Conservation (phyloP, 257 asterid species). For the Solanum lignicaule region DNA sequence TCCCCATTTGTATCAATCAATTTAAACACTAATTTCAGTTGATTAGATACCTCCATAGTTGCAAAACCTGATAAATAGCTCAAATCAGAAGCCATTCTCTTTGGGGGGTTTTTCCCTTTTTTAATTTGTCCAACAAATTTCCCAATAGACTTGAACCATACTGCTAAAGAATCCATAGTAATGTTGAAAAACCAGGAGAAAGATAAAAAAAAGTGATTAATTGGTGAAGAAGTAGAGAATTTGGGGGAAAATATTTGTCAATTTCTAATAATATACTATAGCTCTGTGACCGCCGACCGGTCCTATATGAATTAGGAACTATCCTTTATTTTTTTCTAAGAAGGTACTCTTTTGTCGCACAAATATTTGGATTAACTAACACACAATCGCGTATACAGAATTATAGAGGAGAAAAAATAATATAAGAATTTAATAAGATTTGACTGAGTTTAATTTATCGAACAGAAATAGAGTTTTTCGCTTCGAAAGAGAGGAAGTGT, state of each 20-base stretch:
- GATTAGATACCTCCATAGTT: constrained; percentile 33
- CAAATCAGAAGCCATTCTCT: constrained; percentile 10
- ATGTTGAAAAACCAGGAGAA: not conserved
- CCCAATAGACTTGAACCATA: constrained; percentile 18
- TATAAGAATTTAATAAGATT: no score
- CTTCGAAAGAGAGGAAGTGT: not conserved
- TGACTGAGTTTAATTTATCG: not conserved
- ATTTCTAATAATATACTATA: not conserved
- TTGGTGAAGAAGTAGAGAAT: not conserved
- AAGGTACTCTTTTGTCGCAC: not conserved
- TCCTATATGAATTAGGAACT: not conserved
- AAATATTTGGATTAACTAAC: no score
- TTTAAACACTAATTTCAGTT: constrained; percentile 45
- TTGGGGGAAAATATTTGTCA: not conserved
- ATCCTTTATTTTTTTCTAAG: not conserved
- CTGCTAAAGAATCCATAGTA: constrained; percentile 11
- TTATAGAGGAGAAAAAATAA: no score
- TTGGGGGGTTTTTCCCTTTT: not conserved
- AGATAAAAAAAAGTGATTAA: not conserved
- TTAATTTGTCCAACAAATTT: constrained; percentile 9
- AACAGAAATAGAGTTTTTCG: not conserved
- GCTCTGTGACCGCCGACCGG: not conserved
- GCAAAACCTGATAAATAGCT: constrained; percentile 28
- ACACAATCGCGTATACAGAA: no score
- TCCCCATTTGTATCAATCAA: constrained; percentile 59